Evolutionary conservation across 345 rosid species (phyloP), one percentile per base, ranked within the genome.

Genomic region (Balakata baccata): DNA sequence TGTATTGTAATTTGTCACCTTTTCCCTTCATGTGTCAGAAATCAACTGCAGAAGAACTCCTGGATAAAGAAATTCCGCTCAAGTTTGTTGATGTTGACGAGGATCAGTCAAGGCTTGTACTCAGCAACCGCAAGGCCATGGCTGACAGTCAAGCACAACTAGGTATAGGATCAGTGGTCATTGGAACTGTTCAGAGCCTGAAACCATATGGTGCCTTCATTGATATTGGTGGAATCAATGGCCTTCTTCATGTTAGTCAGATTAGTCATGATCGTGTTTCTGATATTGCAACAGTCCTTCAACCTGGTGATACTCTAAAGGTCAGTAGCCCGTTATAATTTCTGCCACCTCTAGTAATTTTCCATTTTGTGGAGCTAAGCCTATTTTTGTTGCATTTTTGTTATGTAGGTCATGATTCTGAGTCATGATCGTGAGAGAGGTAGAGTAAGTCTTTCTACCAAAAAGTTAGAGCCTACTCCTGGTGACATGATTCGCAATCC

Each of bases 401-500:
- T 73, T 20, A 34, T 78, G 67, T 73, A 92, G 98, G 98, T 92
- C 76, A 95, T 95, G 99, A 89, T 95, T 75, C 68, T 95, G 78
- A 95, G 98, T 90, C 98, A 92, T 62, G 98, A 95, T 86, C 96
- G 97, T 22, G 99, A 89, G 80, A 88, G 98, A 81, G 98, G 96
- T 77, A 81, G 98, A 79, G 97, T 95, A 78, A 92, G 99, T 86
- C 94, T 92, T 77, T 92, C 97, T 53, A 95, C 99, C 37, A 95
- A 95, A 88, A 95, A 95, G 83, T 78, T 95, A 57, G 98, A 95
- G 75, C 99, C 99, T 17, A 95, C 99, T 70, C 99, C 99, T 0
- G 98, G 98, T 58, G 98, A 95, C 79, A 95, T 95, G 99, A 87
- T 92, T 75, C 93, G 98, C 81, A 95, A 95, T 75, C 99, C 99